Evolutionary conservation across 768 basidiomycete genomes (phyloP), one percentile per base, ranked within the genome.

Genomic region (Trametes cingulata): DNA sequence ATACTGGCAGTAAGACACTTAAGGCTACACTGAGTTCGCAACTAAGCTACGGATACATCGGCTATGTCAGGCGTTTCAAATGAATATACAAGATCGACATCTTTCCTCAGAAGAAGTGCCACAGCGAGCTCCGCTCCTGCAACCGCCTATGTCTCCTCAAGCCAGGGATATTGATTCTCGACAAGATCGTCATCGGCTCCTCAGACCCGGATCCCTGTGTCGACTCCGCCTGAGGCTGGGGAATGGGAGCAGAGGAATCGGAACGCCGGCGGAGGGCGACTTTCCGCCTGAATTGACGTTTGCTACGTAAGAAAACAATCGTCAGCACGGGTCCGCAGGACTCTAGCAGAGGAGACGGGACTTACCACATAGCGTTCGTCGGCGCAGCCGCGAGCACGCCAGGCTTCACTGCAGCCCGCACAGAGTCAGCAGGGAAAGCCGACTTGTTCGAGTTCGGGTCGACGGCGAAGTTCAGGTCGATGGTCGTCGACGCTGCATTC

Each of bases 41-140:
- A 62, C 47, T 47, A 2, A 14, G 20, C 36, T 50, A 52, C 48
- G 36, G 47, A n/a, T n/a, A n/a, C n/a, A n/a, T n/a, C n/a, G n/a
- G n/a, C n/a, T n/a, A n/a, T n/a, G n/a, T n/a, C n/a, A n/a, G n/a
- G n/a, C n/a, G n/a, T n/a, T n/a, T n/a, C n/a, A n/a, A n/a, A n/a
- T n/a, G n/a, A n/a, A n/a, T n/a, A n/a, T 40, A 40, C 39, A 40
- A 6, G 13, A 40, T 40, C 13, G n/a, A n/a, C 39, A 3, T 14
- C 39, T 6, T 40, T 6, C 19, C 29, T 64, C 47, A 71, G 60
- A 69, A 67, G 10, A 67, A 13, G 10, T 60, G 45, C 70, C 70
- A 71, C 29, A 71, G 41, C 43, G 60, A 56, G 19, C 65, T 61
- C 37, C 65, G 63, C 50, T 65, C 59, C 41, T 62, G 60, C 61